A percentile compares a stretch with the other conserved stretches of the same genome.
These are phyloP conservation scores for Senna siamea DNA, from an alignment of 306 rosid species.

Conservation along the genomic window DNA sequence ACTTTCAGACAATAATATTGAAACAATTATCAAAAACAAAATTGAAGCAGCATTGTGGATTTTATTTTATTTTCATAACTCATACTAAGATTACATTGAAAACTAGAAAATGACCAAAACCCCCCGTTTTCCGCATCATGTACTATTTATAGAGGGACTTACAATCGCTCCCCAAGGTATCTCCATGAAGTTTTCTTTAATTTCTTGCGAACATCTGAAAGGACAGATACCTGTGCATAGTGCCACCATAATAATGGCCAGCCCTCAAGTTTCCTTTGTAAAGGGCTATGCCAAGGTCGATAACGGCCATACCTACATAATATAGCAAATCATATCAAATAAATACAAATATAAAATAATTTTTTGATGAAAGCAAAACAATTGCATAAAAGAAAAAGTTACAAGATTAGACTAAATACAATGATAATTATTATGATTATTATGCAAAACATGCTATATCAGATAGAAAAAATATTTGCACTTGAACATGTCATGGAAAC, in stretches of 20 bases:
- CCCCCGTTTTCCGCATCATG: background rate
- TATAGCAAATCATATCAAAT: slow-evolving; percentile 34
- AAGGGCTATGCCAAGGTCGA: slow-evolving; percentile 83
- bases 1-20: background rate
- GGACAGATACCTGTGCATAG: slow-evolving; percentile 87
- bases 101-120: background rate
- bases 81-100: background rate
- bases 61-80: background rate
- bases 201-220: slow-evolving; percentile 80
- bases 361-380: background rate
- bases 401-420: slow-evolving; percentile 23
- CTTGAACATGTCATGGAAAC: background rate
- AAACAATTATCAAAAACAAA: background rate
- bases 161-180: slow-evolving; percentile 86
- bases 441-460: background rate
- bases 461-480: background rate
- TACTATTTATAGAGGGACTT: slow-evolving; percentile 45
- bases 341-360: background rate
- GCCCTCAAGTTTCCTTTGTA: slow-evolving; percentile 60
- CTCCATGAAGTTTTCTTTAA: slow-evolving; percentile 89
- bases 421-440: background rate
- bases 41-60: background rate
- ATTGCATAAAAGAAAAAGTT: slow-evolving; percentile 7
- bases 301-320: slow-evolving; percentile 81
- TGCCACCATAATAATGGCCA: slow-evolving; percentile 94